Conservation (phyloP, 371 early-diverging fungal species). For the Smittium mucronatum region DNA sequence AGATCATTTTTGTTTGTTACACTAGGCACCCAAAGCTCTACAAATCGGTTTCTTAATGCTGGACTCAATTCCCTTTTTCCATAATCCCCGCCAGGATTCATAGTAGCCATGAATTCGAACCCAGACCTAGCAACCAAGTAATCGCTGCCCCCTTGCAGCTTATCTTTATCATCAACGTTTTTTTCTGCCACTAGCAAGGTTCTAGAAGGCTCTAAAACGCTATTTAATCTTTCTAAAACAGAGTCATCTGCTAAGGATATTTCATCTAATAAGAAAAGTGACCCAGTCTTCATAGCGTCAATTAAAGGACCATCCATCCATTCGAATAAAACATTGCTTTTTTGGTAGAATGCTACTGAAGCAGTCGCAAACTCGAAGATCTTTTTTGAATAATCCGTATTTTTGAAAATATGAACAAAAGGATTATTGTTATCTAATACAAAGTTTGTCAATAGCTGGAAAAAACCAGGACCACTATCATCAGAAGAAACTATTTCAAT, state of each 20-base stretch:
- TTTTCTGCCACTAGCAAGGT: slow-evolving; percentile 90
- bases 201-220: slow-evolving; percentile 88
- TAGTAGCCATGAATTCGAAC: slow-evolving; percentile 97
- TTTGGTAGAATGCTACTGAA: background rate
- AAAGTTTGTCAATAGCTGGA: background rate
- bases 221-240: slow-evolving; percentile 97
- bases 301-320: slow-evolving; percentile 96
- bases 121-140: slow-evolving; percentile 31
- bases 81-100: slow-evolving; percentile 99
- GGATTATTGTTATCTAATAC: background rate
- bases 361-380: background rate
- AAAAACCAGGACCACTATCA: background rate
- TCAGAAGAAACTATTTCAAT: background rate
- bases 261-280: slow-evolving; percentile 96
- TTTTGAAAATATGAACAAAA: background rate
- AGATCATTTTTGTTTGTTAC: slow-evolving; percentile 71
- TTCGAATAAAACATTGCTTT: slow-evolving; percentile 55
- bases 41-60: slow-evolving; percentile 97
- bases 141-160: background rate
- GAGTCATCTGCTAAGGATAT: slow-evolving; percentile 99
- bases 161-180: slow-evolving; percentile 24
- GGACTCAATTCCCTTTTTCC: slow-evolving; percentile 99
- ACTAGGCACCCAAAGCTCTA: slow-evolving; percentile 95
- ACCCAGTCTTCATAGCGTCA: slow-evolving; percentile 87
- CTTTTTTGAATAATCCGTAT: background rate